Base-by-base conservation (phyloP, 495 filamentous ascomycete species). In the Glarea lozoyensis region DNA sequence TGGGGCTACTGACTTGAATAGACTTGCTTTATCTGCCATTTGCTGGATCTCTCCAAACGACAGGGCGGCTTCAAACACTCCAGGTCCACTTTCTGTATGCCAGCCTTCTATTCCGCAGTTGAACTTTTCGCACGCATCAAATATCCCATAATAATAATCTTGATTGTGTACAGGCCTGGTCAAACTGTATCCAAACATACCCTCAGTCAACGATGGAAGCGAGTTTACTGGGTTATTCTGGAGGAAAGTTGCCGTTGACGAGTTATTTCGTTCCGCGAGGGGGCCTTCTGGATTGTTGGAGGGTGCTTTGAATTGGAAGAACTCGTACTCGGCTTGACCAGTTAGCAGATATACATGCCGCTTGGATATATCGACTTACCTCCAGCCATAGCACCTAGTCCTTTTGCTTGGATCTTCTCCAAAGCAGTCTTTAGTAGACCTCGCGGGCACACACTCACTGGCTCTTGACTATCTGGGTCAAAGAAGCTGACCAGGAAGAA, bases 171-270 rank as follows among this genome's bases (percentile, higher is more conserved):
- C 75, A 0, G 92, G 86, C 10, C 89, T 72, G n/a, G 88, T 94
- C 54, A 98, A 65, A 50, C 85, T 92, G 67, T 98, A 98, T 21
- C 89, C 92, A 53, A 96, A 96, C 92, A 98, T 98, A 45, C 92
- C 92, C 59, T 96, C 87, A 15, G 92, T 95, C 22, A 98, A 55
- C 22, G 78, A 59, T 1, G 88, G 87, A 5, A 95, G 72, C 1
- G 75, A 54, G 23, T 82, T 69, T 21, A 81, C 76, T 0, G 84
- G 69, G 53, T 94, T 88, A 18, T 82, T 61, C 47, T 73, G 71
- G 2, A 95, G 73, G 57, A 81, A 94, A 2, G 67, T 59, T 16
- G 85, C 86, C 1, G 85, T 84, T 0, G 82, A 76, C n/a, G 81
- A 78, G 3, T 76, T 73, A 40, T 77, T 79, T 38, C 49, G 20